Conservation (phyloP, 169 alveolate genomes). For the Blepharisma undulans region DNA sequence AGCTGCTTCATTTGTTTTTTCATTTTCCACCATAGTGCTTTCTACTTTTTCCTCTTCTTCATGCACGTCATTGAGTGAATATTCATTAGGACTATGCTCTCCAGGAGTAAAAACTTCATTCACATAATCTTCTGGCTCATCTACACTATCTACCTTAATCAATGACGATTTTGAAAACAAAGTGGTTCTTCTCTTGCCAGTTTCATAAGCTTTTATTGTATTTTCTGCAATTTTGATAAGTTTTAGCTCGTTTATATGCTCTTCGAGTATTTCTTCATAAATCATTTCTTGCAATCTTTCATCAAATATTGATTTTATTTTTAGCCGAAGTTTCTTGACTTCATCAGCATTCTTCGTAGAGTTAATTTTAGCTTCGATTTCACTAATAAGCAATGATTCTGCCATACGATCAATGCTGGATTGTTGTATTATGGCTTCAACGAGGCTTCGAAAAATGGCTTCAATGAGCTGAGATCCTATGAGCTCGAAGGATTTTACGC, state of each 20-base stretch:
- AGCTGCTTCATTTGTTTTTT: background rate
- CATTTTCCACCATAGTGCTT: background rate
- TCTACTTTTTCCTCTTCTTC: background rate
- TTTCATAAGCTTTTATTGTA: background rate
- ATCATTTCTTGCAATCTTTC: background rate
- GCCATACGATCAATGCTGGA: background rate
- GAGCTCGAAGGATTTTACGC: background rate
- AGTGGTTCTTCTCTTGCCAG: background rate
- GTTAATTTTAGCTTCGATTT: background rate
- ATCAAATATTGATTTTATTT: background rate
- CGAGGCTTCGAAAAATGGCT: background rate
- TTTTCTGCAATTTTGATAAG: background rate
- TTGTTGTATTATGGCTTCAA: background rate
- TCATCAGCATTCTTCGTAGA: background rate
- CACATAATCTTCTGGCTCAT: slow-evolving; percentile 20
- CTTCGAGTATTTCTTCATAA: background rate
- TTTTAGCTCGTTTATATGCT: background rate
- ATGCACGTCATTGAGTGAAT: background rate
- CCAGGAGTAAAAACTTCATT: slow-evolving; percentile 34
- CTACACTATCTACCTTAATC: background rate
- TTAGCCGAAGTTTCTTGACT: background rate
- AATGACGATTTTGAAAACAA: background rate
- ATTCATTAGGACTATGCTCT: slow-evolving; percentile 22
- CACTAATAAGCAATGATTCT: background rate
- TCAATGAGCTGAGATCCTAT: background rate